Evolutionary conservation across 257 asterid species (phyloP), one percentile per base, ranked within the genome.

Genomic region (Mitragyna speciosa): DNA sequence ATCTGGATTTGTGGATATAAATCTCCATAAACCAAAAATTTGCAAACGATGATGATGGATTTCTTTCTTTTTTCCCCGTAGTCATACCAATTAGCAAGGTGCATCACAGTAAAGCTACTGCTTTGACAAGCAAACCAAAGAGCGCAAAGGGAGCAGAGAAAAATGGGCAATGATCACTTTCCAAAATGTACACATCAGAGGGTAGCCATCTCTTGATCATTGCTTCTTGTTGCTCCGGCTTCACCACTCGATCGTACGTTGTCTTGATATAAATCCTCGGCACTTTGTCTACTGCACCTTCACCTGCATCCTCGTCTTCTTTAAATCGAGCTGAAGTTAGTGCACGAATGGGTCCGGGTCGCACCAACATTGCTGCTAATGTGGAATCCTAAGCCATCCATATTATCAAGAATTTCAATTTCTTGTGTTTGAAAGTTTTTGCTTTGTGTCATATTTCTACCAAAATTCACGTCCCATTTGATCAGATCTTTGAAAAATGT

Each of bases 161-260:
- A 83, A 91, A 90, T 16, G 99, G 97, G 82, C 93, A 89, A 70
- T 95, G 99, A 86, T 95, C 99, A 69, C 88, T 90, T 43, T 93
- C 97, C 89, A 95, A 73, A 10, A 45, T 84, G 83, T 89, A 89
- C 31, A 91, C 93, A 51, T 76, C 76, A 0, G 84, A 58, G 14
- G 98, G 98, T 7, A 87, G 90, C 98, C 98, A 95, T 82, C 81
- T 89, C 84, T 82, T 82, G 81, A 90, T 85, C 98, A 95, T 93
- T 0, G 91, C 88, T 15, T 89, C 95, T 82, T 95, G 98, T 26
- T 95, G 97, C 51, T 87, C 86, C 6, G 82, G 76, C 68, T 85
- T 93, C 6, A 95, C 0, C 0, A 87, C 91, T 26, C 87, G 76
- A 76, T 95, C 98, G 0, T 84, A 19, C 31, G 30, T 75, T n/a